These are phyloP conservation scores for Termitomyces sp. DNA, from an alignment of 768 basidiomycete genomes.

Conservation along the genomic window DNA sequence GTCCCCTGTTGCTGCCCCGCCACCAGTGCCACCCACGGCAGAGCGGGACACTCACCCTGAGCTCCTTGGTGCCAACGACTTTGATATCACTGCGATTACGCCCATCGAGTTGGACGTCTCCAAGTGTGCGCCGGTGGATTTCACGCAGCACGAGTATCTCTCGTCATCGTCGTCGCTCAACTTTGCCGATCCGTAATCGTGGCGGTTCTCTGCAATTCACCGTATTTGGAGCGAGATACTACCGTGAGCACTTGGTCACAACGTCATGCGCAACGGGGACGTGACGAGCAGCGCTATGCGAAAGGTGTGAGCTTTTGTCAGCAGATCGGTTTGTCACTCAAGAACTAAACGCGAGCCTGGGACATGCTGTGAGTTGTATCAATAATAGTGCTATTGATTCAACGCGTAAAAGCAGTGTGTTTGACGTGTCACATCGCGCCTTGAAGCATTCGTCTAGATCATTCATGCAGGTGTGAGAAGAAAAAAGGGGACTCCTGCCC, in stretches of 20 bases:
- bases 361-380: neutral
- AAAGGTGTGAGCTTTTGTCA: neutral
- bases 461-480: neutral
- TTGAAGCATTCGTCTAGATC: neutral
- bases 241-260: neutral
- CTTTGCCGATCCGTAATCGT: neutral
- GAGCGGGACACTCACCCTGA: too few species aligned
- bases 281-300: too few species aligned
- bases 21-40: too few species aligned
- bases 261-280: too few species aligned
- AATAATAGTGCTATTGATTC: neutral
- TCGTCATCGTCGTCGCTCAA: too few species aligned
- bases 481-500: neutral
- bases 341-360: too few species aligned
- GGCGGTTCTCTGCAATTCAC: neutral
- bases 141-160: neutral
- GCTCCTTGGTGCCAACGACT: constrained; percentile 51
- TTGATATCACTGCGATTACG: constrained; percentile 61
- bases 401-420: neutral
- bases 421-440: neutral
- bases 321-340: too few species aligned
- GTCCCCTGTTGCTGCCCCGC: constrained; percentile 19
- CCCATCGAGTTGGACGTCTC: constrained; percentile 56
- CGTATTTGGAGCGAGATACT: neutral
- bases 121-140: constrained; percentile 23